Evolutionary conservation across 305 asterid species (phyloP).

Genomic region (Solanum aculeatissimum): DNA sequence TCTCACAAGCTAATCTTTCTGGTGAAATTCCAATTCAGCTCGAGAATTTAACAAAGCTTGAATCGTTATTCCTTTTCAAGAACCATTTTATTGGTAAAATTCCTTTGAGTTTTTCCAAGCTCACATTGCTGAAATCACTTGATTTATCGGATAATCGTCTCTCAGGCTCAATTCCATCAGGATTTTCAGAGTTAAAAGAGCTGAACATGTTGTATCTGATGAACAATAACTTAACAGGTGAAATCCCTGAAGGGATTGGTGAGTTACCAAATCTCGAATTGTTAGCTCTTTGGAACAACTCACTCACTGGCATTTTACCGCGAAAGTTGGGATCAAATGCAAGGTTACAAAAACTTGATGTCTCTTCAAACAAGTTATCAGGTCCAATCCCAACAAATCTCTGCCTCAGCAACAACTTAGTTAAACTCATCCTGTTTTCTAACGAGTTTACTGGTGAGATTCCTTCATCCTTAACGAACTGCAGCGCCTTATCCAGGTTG

Average conservation of each 20-base stretch:
- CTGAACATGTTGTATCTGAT: slow-evolving; percentile 34
- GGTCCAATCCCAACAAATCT: slow-evolving; percentile 73
- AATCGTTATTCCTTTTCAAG: slow-evolving; percentile 36
- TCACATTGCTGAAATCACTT: slow-evolving; percentile 30
- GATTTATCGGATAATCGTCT: slow-evolving; percentile 67
- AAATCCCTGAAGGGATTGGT: slow-evolving; percentile 58
- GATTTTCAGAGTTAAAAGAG: slow-evolving; percentile 28
- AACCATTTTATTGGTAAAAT: slow-evolving; percentile 49
- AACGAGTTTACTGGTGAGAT: slow-evolving; percentile 53
- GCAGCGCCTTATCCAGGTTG: slow-evolving; percentile 41
- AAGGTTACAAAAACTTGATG: slow-evolving; percentile 49
- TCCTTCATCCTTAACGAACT: slow-evolving; percentile 52
- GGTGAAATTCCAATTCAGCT: slow-evolving; percentile 58
- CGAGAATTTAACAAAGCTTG: slow-evolving; percentile 31
- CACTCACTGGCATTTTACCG: slow-evolving; percentile 61
- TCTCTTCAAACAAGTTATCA: slow-evolving; percentile 55
- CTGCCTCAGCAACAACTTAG: slow-evolving; percentile 42
- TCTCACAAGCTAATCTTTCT: slow-evolving; percentile 57
- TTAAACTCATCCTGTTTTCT: slow-evolving; percentile 53
- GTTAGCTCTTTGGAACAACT: slow-evolving; percentile 64
- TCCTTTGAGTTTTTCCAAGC: slow-evolving; percentile 34
- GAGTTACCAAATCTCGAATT: slow-evolving; percentile 55
- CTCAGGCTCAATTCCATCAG: slow-evolving; percentile 50
- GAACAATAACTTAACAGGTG: slow-evolving; percentile 57
- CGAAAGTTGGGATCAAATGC: slow-evolving; percentile 62